Evolutionary conservation across 176 grass and related monocot species (phyloP).

Genomic region (Bolboschoenus planiculmis): DNA sequence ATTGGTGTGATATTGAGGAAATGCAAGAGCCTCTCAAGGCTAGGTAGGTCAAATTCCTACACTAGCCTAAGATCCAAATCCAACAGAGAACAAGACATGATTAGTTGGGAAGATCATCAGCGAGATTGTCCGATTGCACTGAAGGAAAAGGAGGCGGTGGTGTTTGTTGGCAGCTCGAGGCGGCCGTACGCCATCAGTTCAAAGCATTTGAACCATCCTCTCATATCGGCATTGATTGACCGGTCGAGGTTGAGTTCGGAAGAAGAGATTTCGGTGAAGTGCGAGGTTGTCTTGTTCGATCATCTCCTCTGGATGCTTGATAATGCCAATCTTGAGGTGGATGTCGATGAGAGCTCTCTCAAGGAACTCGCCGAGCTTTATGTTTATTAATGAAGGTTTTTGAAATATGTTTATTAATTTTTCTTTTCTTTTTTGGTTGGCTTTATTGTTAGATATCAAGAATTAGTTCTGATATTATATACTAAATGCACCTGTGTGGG

Average conservation of each 20-base stretch:
- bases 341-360: conserved; percentile 29
- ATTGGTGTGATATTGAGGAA: conserved; percentile 54
- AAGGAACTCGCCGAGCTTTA: conserved; percentile 81
- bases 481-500: background rate
- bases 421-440: background rate
- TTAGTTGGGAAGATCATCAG: background rate
- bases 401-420: background rate
- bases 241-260: background rate
- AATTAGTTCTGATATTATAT: background rate
- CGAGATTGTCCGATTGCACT: background rate
- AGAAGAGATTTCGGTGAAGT: conserved; percentile 40
- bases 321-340: conserved; percentile 32
- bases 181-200: conserved; percentile 64
- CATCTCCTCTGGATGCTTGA: conserved; percentile 95
- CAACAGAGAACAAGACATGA: conserved; percentile 14
- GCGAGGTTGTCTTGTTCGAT: conserved; percentile 90
- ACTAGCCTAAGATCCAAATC: conserved; percentile 73
- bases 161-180: conserved; percentile 69
- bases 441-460: background rate
- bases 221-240: conserved; percentile 59
- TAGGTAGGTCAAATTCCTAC: conserved; percentile 40
- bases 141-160: conserved; percentile 6
- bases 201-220: conserved; percentile 67
- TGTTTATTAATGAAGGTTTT: conserved; percentile 27
- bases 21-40: conserved; percentile 61